Percentiles rank a stretch among this genome's conserved stretches.
Evolutionary conservation across 1,284 basidiomycete species (phyloP).

Genomic region (Moesziomyces aphidis): DNA sequence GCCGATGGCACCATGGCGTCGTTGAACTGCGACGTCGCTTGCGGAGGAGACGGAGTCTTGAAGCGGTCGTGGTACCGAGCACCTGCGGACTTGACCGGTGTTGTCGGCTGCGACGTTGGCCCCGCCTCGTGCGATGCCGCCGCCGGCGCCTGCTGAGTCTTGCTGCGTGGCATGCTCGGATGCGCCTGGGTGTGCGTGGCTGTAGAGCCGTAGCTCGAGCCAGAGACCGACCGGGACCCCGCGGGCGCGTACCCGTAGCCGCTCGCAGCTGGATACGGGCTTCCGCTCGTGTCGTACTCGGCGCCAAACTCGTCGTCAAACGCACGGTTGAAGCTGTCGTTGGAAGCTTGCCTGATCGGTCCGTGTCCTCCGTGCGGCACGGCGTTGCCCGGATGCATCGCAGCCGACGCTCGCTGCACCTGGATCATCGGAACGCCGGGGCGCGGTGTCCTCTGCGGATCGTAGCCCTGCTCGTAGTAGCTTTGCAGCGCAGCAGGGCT

Average conservation of each 20-base stretch:
- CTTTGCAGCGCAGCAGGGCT: constrained; percentile 3
- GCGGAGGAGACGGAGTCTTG: constrained; percentile 25
- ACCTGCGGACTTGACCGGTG: constrained; percentile 21
- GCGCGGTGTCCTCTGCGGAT: constrained; percentile 12
- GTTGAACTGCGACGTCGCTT: background rate
- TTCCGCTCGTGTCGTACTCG: constrained; percentile 13
- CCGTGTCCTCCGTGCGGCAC: background rate
- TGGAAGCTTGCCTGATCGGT: constrained; percentile 29
- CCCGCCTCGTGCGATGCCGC: background rate
- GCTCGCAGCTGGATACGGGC: constrained; percentile 25
- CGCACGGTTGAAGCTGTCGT: constrained; percentile 41
- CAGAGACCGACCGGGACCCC: constrained; percentile 24
- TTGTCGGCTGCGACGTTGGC: constrained; percentile 6
- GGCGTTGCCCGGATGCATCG: background rate
- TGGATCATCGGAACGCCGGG: constrained; percentile 30
- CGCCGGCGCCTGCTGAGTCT: background rate
- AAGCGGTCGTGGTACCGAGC: constrained; percentile 42
- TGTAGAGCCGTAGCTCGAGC: constrained; percentile 18
- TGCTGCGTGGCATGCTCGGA: background rate
- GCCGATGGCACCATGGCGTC: constrained; percentile 1
- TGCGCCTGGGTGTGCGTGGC: constrained; percentile 13
- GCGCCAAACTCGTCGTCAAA: constrained; percentile 50
- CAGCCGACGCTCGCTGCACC: constrained; percentile 14
- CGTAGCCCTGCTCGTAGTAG: constrained; percentile 6
- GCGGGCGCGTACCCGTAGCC: constrained; percentile 25